These are phyloP conservation scores for Poa annua DNA, from an alignment of 176 grass and related monocot species.

Conservation along the genomic window DNA sequence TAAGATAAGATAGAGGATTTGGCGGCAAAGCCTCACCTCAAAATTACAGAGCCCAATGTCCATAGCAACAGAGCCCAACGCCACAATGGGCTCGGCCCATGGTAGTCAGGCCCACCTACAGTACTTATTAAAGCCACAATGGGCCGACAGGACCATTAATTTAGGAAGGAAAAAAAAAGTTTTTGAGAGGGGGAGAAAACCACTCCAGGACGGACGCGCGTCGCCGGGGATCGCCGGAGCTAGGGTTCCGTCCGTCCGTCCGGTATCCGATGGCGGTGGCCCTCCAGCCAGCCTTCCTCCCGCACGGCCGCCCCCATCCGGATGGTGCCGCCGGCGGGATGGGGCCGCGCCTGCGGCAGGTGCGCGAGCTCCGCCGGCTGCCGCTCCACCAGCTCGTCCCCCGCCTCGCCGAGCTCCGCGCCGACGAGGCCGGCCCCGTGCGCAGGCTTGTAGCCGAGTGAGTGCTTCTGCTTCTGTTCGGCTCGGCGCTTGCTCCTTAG, in stretches of 20 bases:
- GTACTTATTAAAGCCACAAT: background rate
- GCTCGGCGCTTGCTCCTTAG: background rate
- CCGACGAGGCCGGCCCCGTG: conserved; percentile 73
- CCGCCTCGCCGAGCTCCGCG: conserved; percentile 63
- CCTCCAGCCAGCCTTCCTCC: conserved; percentile 11
- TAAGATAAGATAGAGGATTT: too few relatives aligned
- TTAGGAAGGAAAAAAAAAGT: background rate
- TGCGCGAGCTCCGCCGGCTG: conserved; percentile 61
- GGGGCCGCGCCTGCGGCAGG: conserved; percentile 51
- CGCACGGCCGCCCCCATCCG: background rate
- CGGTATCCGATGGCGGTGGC: conserved; percentile 35
- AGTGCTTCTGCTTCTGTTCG: conserved; percentile 3
- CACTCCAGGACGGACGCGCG: conserved; percentile 8
- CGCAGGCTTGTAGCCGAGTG: conserved; percentile 76
- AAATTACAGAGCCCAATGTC: too few relatives aligned
- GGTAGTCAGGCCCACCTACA: background rate
- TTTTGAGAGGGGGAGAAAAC: background rate
- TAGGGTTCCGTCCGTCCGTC: conserved; percentile 8
- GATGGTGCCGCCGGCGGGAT: conserved; percentile 17
- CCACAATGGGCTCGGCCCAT: background rate
- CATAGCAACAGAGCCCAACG: background rate
- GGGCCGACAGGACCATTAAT: background rate
- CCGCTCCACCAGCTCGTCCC: conserved; percentile 58
- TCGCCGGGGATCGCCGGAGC: conserved; percentile 21
- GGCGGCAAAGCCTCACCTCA: too few relatives aligned